Evolutionary conservation across 345 rosid genomes (phyloP).

Genomic region (Linum lewisii): DNA sequence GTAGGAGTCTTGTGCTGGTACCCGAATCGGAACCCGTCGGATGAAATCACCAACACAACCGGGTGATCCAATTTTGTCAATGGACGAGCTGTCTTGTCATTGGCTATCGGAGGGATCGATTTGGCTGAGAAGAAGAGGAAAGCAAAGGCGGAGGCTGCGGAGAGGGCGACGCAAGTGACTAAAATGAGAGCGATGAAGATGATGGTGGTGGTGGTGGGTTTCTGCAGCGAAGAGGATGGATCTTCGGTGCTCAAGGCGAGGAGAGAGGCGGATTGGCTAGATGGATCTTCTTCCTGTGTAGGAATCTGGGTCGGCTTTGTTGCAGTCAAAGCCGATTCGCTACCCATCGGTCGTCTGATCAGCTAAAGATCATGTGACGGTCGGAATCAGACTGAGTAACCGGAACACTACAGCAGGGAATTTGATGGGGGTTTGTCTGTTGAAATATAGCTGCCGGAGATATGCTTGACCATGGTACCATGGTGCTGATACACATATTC

Average conservation of each 20-base stretch:
- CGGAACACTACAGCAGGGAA: no score
- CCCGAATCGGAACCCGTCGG: slow-evolving; percentile 1
- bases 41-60: neutral
- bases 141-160: neutral
- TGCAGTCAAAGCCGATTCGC: slow-evolving; percentile 23
- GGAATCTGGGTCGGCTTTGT: slow-evolving; percentile 27
- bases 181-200: neutral
- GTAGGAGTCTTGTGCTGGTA: neutral
- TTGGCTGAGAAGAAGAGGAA: neutral
- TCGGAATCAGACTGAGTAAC: no score
- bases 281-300: slow-evolving; percentile 35
- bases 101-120: no score
- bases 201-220: slow-evolving; percentile 1
- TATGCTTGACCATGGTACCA: no score
- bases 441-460: no score
- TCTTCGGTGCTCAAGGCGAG: neutral
- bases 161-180: neutral
- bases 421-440: no score
- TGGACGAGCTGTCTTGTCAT: neutral
- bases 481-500: no score
- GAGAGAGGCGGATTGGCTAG: neutral
- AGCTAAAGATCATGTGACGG: no score
- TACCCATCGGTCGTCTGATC: slow-evolving; percentile 19
- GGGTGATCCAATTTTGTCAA: neutral
- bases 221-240: neutral